A percentile compares a stretch with the other conserved stretches of the same genome.
Evolutionary conservation across 208 protist genomes (phyloP).

Genomic region (Angomonas ambiguus): DNA sequence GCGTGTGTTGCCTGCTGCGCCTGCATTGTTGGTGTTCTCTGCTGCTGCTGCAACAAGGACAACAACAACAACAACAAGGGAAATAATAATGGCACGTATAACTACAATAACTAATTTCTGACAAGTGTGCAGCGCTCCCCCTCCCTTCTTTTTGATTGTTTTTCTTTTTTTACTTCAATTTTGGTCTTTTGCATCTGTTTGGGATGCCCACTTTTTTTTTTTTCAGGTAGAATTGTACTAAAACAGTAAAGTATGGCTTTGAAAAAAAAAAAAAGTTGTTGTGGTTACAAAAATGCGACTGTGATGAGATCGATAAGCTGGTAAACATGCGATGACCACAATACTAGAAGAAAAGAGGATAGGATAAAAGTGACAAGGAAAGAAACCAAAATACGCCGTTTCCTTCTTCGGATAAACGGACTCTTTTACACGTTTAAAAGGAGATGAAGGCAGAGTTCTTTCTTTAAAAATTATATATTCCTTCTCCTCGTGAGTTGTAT

Average conservation of each 20-base stretch:
- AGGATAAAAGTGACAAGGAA: background rate
- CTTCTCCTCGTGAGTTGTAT: too few species aligned
- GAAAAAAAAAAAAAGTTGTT: background rate
- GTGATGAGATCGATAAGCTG: too few species aligned
- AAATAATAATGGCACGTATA: background rate
- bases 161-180: background rate
- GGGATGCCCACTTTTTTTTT: background rate
- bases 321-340: too few species aligned
- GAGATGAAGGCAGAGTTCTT: background rate
- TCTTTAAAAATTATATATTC: background rate
- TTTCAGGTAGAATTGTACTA: background rate
- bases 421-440: too few species aligned
- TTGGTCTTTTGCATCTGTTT: background rate
- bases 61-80: conserved; percentile 1
- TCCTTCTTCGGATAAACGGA: too few species aligned
- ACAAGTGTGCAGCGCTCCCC: background rate
- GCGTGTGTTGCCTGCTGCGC: conserved; percentile 11
- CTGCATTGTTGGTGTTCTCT: background rate
- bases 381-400: too few species aligned
- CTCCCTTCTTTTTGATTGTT: background rate
- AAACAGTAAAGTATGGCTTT: conserved; percentile 1
- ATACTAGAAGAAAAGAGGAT: background rate
- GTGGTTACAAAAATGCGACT: too few species aligned
- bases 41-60: background rate
- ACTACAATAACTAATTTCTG: background rate